phyloP scores from a whole-genome alignment of 1,139 yeast species.

The Saccharomyces hybrid region DNA sequence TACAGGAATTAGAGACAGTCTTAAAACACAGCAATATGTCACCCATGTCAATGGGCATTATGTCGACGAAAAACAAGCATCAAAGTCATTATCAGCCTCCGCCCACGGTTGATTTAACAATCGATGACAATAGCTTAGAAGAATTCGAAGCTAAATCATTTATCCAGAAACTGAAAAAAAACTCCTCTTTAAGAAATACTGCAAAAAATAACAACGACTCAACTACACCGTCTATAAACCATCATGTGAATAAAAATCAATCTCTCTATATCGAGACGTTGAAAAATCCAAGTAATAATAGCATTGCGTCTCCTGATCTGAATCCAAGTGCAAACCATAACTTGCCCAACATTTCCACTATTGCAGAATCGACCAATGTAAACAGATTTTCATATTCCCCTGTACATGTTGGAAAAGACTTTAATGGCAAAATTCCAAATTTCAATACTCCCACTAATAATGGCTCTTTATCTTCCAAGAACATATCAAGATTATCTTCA shows the following conservation, averaged over 20 bases:
- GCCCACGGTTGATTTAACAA: slow-evolving; percentile 21
- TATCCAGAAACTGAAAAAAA: slow-evolving; percentile 14
- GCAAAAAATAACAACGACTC: slow-evolving; percentile 2
- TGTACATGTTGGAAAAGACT: neutral
- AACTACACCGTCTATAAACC: neutral
- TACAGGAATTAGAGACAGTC: slow-evolving; percentile 13
- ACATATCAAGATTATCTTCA: neutral
- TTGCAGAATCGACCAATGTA: slow-evolving; percentile 13
- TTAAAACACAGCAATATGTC: slow-evolving; percentile 1
- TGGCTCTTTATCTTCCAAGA: neutral
- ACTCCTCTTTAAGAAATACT: slow-evolving; percentile 11
- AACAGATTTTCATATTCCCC: slow-evolving; percentile 2
- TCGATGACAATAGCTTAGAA: slow-evolving; percentile 10
- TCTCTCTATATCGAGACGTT: neutral
- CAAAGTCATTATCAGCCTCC: slow-evolving; percentile 9
- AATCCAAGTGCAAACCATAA: neutral
- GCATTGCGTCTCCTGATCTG: neutral
- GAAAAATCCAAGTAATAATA: neutral
- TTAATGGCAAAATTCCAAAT: neutral
- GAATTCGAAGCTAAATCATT: slow-evolving; percentile 11
- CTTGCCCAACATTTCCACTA: slow-evolving; percentile 4
- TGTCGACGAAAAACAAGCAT: neutral
- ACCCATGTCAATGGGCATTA: neutral
- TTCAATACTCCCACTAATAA: neutral
- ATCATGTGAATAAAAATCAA: neutral